A percentile compares a stretch with the other conserved stretches of the same genome.
phyloP scores from a whole-genome alignment of 129 eudicot genomes.

The Ambrosia artemisiifolia region DNA sequence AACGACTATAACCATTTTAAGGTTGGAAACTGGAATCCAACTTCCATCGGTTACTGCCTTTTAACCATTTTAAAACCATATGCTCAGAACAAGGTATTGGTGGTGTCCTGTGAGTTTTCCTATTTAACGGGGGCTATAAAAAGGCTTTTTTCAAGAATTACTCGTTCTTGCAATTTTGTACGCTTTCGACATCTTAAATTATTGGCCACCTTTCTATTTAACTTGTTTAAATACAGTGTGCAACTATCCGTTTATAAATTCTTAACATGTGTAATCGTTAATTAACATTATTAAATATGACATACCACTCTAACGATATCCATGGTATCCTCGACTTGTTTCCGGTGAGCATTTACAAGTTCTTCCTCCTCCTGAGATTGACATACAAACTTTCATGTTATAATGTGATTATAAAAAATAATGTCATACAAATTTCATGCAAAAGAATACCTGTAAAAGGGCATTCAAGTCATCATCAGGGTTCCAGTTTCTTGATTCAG shows the following conservation, averaged over 20 bases:
- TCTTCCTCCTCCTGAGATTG: conserved; percentile 87
- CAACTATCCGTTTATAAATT: background rate
- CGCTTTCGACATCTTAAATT: background rate
- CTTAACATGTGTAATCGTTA: background rate
- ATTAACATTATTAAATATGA: background rate
- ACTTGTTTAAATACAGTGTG: no score
- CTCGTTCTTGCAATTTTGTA: background rate
- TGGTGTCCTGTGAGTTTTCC: background rate
- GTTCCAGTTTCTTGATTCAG: conserved; percentile 47
- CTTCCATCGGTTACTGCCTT: no score
- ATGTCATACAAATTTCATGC: background rate
- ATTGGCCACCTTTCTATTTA: background rate
- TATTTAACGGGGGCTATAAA: no score
- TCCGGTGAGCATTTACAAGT: conserved; percentile 90
- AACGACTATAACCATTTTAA: no score
- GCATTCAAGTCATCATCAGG: conserved; percentile 70
- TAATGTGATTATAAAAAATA: background rate
- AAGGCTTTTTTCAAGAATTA: background rate
- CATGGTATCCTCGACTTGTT: conserved; percentile 97
- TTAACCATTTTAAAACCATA: no score
- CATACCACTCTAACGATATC: conserved; percentile 89
- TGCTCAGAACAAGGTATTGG: no score
- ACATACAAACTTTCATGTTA: background rate
- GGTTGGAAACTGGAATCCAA: no score
- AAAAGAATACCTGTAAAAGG: conserved; percentile 57